Base-by-base conservation (phyloP, 2,329 filamentous ascomycete genomes). In the Bipolaris gigantea region DNA sequence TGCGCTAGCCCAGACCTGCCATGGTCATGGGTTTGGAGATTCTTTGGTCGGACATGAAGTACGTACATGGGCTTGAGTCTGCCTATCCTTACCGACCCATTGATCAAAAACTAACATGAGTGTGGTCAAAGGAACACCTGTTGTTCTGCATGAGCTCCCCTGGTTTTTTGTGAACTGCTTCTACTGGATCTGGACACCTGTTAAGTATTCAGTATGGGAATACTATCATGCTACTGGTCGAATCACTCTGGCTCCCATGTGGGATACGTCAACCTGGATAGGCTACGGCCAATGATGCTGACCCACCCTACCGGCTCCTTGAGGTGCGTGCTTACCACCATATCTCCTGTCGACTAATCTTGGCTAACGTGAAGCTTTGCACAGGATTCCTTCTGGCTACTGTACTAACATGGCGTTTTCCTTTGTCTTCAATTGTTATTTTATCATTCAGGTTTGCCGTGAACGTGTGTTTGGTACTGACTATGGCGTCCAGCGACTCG, bases 371-470 rank as follows among this genome's bases (percentile, higher is more conserved):
- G 7, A 25, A 18, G 18, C 36, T 32, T 34, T 19, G 27, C 15
- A 27, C 34, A 65, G 62, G 59, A 45, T 35, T 50, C 43, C 23
- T 25, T 50, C 45, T 50, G 57, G 55, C 18, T 30, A 46, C 38
- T 40, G 33, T 65, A 73, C 73, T 75, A 74, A 75, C 66, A 66
- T 67, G 71, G 70, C 71, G 66, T 60, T 73, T 70, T 66, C 62
- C 40, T 69, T 69, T 62, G 59, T 62, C 61, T 53, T 53, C 18
- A 47, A 48, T 55, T 65, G 38, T 55, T 50, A 43, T 50, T 35
- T 19, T 59, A 47, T 50, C 44, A 46, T 48, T 57, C 39, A 60
- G 56, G 51, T 56, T 56, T 59, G 56, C 63, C 62, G 40, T 25
- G 46, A 16, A 32, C 34, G 63, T 33, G 40, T 30, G 66, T 63